phyloP scores from a whole-genome alignment of 768 basidiomycete genomes.

The Agaricus bisporus region DNA sequence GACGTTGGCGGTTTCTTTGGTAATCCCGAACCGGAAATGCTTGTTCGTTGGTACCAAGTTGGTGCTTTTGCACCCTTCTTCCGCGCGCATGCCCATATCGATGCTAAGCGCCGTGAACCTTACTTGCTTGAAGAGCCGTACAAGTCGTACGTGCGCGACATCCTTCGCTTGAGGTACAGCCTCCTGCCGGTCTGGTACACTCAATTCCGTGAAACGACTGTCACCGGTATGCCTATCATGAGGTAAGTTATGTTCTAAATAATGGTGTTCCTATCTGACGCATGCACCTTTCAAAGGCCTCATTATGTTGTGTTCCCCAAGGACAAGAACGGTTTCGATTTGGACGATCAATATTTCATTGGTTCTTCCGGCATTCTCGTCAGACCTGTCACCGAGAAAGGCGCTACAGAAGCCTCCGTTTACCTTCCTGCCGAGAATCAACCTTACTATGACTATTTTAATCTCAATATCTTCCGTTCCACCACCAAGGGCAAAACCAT shows the following conservation, averaged over 20 bases:
- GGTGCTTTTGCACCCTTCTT: slow-evolving; percentile 96
- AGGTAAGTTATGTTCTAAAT: slow-evolving; percentile 44
- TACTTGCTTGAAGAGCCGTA: slow-evolving; percentile 89
- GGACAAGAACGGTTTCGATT: slow-evolving; percentile 75
- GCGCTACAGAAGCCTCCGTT: slow-evolving; percentile 59
- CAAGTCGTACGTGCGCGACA: slow-evolving; percentile 74
- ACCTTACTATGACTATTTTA: slow-evolving; percentile 95
- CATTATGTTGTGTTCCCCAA: slow-evolving; percentile 93
- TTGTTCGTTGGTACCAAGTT: slow-evolving; percentile 95
- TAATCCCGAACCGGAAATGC: slow-evolving; percentile 90
- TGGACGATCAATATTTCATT: slow-evolving; percentile 94
- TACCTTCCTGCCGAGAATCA: slow-evolving; percentile 82
- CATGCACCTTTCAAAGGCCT: slow-evolving; percentile 48
- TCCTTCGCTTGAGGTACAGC: slow-evolving; percentile 76
- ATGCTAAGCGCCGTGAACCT: slow-evolving; percentile 96
- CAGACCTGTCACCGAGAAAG: slow-evolving; percentile 82
- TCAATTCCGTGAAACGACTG: slow-evolving; percentile 86
- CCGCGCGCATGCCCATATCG: slow-evolving; percentile 96
- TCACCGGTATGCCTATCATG: slow-evolving; percentile 76
- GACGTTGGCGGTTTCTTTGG: slow-evolving; percentile 99
- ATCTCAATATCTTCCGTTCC: slow-evolving; percentile 60
- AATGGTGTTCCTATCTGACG: background rate
- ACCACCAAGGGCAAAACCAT: slow-evolving; percentile 57
- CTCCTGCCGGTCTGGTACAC: slow-evolving; percentile 96
- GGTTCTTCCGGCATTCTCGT: slow-evolving; percentile 85